phyloP scores from a whole-genome alignment of 2,329 filamentous ascomycete genomes.

The Neofusicoccum kwambonambiense region DNA sequence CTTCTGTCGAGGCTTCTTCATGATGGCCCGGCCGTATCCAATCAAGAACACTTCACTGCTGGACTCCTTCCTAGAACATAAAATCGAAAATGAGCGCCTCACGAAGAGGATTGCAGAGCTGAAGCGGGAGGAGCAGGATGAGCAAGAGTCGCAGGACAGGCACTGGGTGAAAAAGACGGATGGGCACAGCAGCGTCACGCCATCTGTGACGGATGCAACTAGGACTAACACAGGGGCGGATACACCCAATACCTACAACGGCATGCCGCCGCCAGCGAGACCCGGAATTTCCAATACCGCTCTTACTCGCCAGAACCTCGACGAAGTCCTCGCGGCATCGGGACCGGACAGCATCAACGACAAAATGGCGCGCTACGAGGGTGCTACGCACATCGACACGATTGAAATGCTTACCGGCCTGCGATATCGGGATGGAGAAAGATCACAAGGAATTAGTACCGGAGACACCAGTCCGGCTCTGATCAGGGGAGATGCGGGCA shows the following conservation, averaged over 20 bases:
- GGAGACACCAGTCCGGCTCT: slow-evolving; percentile 78
- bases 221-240: slow-evolving; percentile 38
- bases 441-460: slow-evolving; percentile 83
- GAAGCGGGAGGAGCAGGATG: slow-evolving; percentile 80
- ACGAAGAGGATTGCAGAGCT: slow-evolving; percentile 81
- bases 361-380: slow-evolving; percentile 81
- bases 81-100: slow-evolving; percentile 90
- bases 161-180: slow-evolving; percentile 62
- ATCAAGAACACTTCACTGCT: slow-evolving; percentile 81
- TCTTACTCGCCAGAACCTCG: slow-evolving; percentile 76
- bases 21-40: slow-evolving; percentile 88
- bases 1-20: slow-evolving; percentile 86
- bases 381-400: slow-evolving; percentile 70
- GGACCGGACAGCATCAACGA: slow-evolving; percentile 75
- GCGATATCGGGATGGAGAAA: slow-evolving; percentile 83
- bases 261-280: slow-evolving; percentile 67
- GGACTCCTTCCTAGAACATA: slow-evolving; percentile 93
- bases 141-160: slow-evolving; percentile 62
- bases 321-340: slow-evolving; percentile 65
- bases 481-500: slow-evolving; percentile 81
- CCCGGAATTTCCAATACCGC: slow-evolving; percentile 62
- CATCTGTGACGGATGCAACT: slow-evolving; percentile 35
- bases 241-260: slow-evolving; percentile 40
- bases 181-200: slow-evolving; percentile 53
- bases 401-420: slow-evolving; percentile 93